Evolutionary conservation across 176 grass and related monocot genomes (phyloP), one percentile per base, ranked within the genome.

Genomic region (Puya raimondii): DNA sequence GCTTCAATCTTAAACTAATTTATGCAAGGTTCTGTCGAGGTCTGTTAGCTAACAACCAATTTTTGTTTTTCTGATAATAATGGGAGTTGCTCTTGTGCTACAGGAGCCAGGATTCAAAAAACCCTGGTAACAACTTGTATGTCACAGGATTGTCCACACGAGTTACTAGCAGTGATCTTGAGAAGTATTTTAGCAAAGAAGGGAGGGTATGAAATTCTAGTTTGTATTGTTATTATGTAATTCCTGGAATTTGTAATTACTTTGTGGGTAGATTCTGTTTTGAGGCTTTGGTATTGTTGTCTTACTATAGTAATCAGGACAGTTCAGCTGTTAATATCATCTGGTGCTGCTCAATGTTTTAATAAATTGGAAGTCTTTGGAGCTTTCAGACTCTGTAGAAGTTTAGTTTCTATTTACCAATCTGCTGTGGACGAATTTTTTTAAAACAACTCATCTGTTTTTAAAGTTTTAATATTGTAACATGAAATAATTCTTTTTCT

Each of bases 121-220:
- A 99, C 86, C 94, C 94, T 52, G 94, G 90, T 52, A 93, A 93
- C 65, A 99, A 99, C 64, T 84, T 99, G 64, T 93, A 99, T 50
- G 90, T 99, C 52, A 99, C 94, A 48, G 90, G 94, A 72, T 83
- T 99, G 82, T 99, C 94, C 52, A 91, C 82, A n/a, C 82, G 94
- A 56, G 72, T 87, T 27, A 88, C 74, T 23, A 84, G 76, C 63
- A 68, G 67, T 27, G 90, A 91, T 1, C 90, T 99, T 58, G 80
- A 99, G 78, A 99, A 83, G 56, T 89, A 89, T 72, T 99, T 99
- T 69, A 86, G 70, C 57, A 93, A 90, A 64, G 84, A 99, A 81
- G 95, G 95, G 52, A 93, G 87, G 85, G 95, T 93, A 83, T 61
- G 48, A 9, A 50, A 25, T 65, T 50, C 56, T 61, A 20, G 9